phyloP scores from a whole-genome alignment of 441 rosid genomes.

The Rhodomyrtus psidioides region DNA sequence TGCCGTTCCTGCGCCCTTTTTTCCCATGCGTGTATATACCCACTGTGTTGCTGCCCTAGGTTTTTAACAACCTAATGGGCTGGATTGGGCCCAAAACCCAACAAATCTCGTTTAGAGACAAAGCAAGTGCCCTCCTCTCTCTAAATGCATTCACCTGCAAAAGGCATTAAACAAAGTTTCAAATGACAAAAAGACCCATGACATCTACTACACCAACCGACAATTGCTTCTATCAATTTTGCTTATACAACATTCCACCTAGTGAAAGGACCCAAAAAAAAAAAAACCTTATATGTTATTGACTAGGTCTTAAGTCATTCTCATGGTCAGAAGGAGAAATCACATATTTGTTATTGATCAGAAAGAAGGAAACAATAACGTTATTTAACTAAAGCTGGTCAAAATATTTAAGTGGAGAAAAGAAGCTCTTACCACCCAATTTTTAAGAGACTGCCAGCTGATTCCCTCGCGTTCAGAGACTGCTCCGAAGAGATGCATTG shows the following conservation, averaged over 20 bases:
- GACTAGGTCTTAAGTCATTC: background rate
- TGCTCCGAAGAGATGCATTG: background rate
- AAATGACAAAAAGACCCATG: background rate
- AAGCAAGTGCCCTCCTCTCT: constrained; percentile 6
- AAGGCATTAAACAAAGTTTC: background rate
- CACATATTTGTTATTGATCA: background rate
- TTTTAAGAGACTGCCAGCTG: constrained; percentile 1
- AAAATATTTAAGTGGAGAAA: background rate
- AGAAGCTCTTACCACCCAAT: background rate
- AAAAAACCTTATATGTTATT: background rate
- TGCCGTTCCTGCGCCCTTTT: too few species aligned
- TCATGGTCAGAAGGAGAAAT: background rate
- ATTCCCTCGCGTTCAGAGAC: background rate
- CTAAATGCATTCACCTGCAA: constrained; percentile 5
- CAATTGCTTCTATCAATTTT: background rate
- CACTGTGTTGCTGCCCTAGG: too few species aligned
- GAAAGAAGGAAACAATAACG: background rate
- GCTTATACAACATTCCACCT: background rate
- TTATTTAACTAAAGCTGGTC: background rate
- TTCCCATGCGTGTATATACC: too few species aligned
- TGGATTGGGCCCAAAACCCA: too few species aligned
- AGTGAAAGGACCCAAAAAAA: background rate
- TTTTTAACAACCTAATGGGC: too few species aligned
- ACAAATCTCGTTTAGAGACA: background rate
- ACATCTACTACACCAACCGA: background rate